Evolutionary conservation across 1,139 yeast genomes (phyloP).

Genomic region (Saccharomyces hybrid): DNA sequence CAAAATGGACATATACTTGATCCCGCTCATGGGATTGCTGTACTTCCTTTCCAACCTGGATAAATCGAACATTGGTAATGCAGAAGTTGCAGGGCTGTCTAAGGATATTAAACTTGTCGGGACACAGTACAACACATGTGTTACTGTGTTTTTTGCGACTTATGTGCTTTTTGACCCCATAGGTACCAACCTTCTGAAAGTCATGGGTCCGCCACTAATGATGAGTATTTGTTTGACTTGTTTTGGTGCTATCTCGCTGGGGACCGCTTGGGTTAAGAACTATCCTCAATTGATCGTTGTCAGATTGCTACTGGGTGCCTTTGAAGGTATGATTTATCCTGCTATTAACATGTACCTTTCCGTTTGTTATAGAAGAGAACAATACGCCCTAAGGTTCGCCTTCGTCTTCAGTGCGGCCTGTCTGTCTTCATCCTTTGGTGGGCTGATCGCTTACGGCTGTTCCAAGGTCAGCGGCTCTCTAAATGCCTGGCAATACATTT

Average conservation of each 20-base stretch:
- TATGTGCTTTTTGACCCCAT: conserved; percentile 49
- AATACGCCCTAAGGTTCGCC: conserved; percentile 40
- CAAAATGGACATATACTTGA: conserved; percentile 45
- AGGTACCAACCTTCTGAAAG: conserved; percentile 39
- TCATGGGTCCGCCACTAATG: conserved; percentile 31
- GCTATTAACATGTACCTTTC: conserved; percentile 38
- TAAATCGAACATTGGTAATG: conserved; percentile 54
- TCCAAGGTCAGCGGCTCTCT: conserved; percentile 34
- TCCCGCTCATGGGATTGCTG: conserved; percentile 47
- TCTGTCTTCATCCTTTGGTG: conserved; percentile 43
- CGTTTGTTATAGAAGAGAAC: conserved; percentile 37
- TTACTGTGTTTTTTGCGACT: conserved; percentile 50
- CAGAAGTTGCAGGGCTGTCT: conserved; percentile 51
- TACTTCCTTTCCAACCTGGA: conserved; percentile 53
- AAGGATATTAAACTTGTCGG: conserved; percentile 43
- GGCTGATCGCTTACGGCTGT: conserved; percentile 40
- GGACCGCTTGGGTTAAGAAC: conserved; percentile 40
- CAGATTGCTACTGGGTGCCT: conserved; percentile 44
- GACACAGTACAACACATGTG: conserved; percentile 44
- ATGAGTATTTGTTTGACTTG: conserved; percentile 34
- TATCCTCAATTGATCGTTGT: conserved; percentile 41
- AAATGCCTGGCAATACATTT: conserved; percentile 52
- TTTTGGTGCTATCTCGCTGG: conserved; percentile 47
- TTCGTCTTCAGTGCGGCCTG: conserved; percentile 39
- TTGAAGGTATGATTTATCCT: conserved; percentile 52